Percentiles rank a stretch among this genome's conserved stretches.
Conservation (phyloP, 257 asterid genomes). For the Scutellaria barbata region DNA sequence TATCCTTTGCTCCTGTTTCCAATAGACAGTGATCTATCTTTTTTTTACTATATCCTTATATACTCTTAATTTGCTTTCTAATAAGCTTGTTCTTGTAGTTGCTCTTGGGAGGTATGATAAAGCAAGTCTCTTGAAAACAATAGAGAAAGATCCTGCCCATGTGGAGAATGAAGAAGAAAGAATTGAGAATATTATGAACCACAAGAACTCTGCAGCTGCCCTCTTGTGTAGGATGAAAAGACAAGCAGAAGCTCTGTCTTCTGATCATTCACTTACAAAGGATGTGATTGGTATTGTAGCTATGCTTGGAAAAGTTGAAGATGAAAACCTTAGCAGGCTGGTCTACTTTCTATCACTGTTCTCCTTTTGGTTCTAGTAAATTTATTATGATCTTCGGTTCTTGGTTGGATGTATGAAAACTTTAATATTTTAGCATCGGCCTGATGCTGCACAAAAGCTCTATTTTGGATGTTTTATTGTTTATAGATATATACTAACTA, state of each 20-base stretch:
- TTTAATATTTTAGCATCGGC: constrained; percentile 24
- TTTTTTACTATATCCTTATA: constrained; percentile 17
- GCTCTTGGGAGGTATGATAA: constrained; percentile 54
- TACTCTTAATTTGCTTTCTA: constrained; percentile 15
- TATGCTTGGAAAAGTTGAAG: constrained; percentile 72
- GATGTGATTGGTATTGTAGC: constrained; percentile 85
- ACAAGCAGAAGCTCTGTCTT: constrained; percentile 45
- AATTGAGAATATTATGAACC: constrained; percentile 46
- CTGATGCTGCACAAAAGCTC: constrained; percentile 24
- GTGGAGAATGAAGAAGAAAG: constrained; percentile 51
- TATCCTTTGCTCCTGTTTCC: constrained; percentile 2
- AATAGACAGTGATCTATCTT: constrained; percentile 22
- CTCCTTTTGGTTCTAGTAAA: constrained; percentile 20
- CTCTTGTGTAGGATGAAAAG: constrained; percentile 51
- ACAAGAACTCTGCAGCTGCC: constrained; percentile 72
- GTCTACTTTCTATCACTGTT: constrained; percentile 35
- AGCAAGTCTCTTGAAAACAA: constrained; percentile 32
- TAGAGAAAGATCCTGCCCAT: constrained; percentile 37
- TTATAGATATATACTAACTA: neutral
- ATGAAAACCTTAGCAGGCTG: constrained; percentile 78
- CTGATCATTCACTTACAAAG: constrained; percentile 52
- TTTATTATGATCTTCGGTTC: constrained; percentile 10
- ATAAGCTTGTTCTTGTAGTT: constrained; percentile 47
- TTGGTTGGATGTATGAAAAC: constrained; percentile 11
- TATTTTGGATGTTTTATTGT: constrained; percentile 11